phyloP scores from a whole-genome alignment of 1,139 yeast species.

The Wickerhamomyces sp. region DNA sequence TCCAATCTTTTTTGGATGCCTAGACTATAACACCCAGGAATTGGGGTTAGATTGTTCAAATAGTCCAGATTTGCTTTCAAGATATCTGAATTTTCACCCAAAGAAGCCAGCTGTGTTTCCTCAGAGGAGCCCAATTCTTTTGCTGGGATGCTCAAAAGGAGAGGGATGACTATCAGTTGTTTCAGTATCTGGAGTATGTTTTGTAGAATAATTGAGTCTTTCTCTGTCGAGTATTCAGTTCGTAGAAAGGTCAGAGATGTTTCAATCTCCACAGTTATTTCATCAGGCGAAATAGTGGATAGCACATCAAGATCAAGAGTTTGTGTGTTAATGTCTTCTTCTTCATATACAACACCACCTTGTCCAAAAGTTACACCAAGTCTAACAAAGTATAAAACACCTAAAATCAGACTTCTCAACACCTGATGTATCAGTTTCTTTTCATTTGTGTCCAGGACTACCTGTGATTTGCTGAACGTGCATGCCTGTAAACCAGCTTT shows the following conservation, averaged over 20 bases:
- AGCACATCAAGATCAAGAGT: slow-evolving; percentile 44
- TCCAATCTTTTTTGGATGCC: slow-evolving; percentile 46
- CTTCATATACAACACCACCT: slow-evolving; percentile 63
- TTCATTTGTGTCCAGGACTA: slow-evolving; percentile 3
- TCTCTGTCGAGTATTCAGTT: slow-evolving; percentile 6
- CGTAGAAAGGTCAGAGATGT: slow-evolving; percentile 9
- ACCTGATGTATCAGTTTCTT: slow-evolving; percentile 39
- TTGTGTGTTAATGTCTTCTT: slow-evolving; percentile 68
- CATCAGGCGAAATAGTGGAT: slow-evolving; percentile 13
- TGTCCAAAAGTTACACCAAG: slow-evolving; percentile 42
- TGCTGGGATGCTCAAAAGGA: slow-evolving; percentile 7
- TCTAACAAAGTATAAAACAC: slow-evolving; percentile 48
- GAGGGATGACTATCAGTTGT: slow-evolving; percentile 15
- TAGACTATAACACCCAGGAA: slow-evolving; percentile 47
- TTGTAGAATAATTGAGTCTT: slow-evolving; percentile 17
- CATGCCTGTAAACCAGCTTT: slow-evolving; percentile 20
- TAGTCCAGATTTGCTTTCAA: slow-evolving; percentile 15
- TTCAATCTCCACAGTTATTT: slow-evolving; percentile 12
- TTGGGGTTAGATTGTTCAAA: slow-evolving; percentile 23
- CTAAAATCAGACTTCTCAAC: slow-evolving; percentile 42
- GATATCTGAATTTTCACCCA: slow-evolving; percentile 2
- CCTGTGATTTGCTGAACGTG: slow-evolving; percentile 17
- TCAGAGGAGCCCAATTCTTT: too few relatives aligned
- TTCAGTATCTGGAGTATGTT: slow-evolving; percentile 14
- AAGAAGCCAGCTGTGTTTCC: background rate